A percentile compares a stretch with the other conserved stretches of the same genome.
These are phyloP conservation scores for Trichoderma atroviride DNA, from an alignment of 2,329 filamentous ascomycete species.

Conservation along the genomic window DNA sequence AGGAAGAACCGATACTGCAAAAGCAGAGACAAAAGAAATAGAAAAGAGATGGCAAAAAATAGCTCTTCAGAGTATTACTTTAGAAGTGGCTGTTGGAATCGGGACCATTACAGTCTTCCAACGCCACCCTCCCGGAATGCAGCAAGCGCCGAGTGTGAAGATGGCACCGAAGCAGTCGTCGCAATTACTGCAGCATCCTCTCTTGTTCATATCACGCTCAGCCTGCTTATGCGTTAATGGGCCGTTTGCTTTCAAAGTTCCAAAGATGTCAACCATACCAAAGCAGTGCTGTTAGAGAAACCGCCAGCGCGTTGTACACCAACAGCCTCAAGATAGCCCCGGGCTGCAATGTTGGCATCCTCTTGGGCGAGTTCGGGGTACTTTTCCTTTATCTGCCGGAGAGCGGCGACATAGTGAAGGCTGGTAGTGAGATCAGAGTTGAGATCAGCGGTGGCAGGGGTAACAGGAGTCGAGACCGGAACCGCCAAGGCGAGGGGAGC, in stretches of 20 bases:
- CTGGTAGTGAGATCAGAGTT: neutral
- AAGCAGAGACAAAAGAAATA: no score
- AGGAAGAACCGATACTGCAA: neutral
- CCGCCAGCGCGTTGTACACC: neutral
- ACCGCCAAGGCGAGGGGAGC: constrained; percentile 1
- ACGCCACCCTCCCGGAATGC: neutral
- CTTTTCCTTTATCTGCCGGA: neutral
- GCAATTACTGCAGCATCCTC: constrained; percentile 3
- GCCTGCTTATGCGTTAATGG: neutral
- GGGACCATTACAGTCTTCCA: no score
- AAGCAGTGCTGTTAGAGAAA: neutral
- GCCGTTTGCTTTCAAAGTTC: neutral
- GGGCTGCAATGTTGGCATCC: neutral
- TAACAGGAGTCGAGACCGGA: neutral
- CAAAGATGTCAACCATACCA: neutral
- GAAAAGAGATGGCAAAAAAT: neutral
- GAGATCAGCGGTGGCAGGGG: neutral
- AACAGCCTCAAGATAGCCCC: constrained; percentile 11
- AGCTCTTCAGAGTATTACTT: no score
- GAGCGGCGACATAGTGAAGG: neutral
- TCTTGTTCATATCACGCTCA: neutral
- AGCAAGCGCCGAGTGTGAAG: constrained; percentile 4
- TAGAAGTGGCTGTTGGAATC: no score
- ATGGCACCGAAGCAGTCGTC: constrained; percentile 4
- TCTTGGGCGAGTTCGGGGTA: neutral